phyloP scores from a whole-genome alignment of 495 filamentous ascomycete genomes.

The Cercophora sp. region DNA sequence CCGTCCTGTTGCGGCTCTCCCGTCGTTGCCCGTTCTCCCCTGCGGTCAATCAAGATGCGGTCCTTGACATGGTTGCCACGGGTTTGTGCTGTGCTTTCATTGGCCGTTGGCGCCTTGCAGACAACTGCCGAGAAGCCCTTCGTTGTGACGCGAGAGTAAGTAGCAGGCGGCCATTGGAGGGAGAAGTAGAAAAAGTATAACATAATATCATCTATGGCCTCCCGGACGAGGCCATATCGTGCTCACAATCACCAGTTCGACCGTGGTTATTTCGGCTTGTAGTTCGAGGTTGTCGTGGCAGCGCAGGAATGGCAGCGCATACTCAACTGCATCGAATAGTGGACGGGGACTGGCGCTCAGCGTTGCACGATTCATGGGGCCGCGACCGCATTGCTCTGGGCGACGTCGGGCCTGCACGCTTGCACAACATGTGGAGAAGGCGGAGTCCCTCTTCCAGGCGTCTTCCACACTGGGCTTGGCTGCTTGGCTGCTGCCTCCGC shows the following conservation, averaged over 20 bases:
- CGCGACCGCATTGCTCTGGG: neutral
- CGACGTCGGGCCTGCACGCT: neutral
- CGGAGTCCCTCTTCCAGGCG: conserved; percentile 6
- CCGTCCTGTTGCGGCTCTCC: conserved; percentile 1
- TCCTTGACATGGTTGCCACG: conserved; percentile 11
- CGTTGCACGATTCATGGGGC: conserved; percentile 2
- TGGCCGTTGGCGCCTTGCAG: conserved; percentile 4
- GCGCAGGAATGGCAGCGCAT: too few relatives aligned
- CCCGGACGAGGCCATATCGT: too few relatives aligned
- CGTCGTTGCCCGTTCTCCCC: neutral
- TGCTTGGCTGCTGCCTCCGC: neutral
- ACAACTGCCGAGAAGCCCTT: conserved; percentile 17
- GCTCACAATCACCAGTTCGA: too few relatives aligned
- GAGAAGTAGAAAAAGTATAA: too few relatives aligned
- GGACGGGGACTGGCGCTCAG: too few relatives aligned
- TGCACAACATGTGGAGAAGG: conserved; percentile 1
- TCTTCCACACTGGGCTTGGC: conserved; percentile 10
- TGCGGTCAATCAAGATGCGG: conserved; percentile 9
- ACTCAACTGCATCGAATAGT: too few relatives aligned
- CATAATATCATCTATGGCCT: too few relatives aligned
- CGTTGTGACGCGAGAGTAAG: conserved; percentile 6
- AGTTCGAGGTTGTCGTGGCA: too few relatives aligned
- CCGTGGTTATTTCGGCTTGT: too few relatives aligned
- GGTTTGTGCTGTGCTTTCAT: conserved; percentile 1
- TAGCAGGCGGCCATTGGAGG: conserved; percentile 11